Evolutionary conservation across 2,329 filamentous ascomycete species (phyloP).

Genomic region (Hypoxylon sp.): DNA sequence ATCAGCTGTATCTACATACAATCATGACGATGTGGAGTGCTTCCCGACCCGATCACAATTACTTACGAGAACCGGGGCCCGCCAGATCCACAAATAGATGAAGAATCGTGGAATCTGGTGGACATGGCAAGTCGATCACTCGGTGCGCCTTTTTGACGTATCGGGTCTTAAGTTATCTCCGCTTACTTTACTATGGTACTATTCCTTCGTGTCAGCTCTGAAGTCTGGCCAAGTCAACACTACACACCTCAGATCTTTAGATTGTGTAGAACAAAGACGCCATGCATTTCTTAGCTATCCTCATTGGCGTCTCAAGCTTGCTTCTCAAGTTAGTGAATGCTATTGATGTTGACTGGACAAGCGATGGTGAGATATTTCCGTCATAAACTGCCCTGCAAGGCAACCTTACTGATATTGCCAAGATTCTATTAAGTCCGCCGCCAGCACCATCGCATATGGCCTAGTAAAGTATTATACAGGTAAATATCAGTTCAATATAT

Average conservation of each 20-base stretch:
- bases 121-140: slow-evolving; percentile 31
- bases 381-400: not conserved
- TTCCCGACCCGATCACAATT: slow-evolving; percentile 17
- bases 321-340: slow-evolving; percentile 31
- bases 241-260: slow-evolving; percentile 9
- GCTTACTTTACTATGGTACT: slow-evolving; percentile 20
- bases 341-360: slow-evolving; percentile 42
- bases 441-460: slow-evolving; percentile 45
- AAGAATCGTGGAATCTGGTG: slow-evolving; percentile 23
- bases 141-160: slow-evolving; percentile 6
- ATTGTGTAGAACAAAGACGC: slow-evolving; percentile 15
- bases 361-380: slow-evolving; percentile 35
- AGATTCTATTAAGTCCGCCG: slow-evolving; percentile 43
- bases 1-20: slow-evolving; percentile 17
- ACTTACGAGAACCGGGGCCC: slow-evolving; percentile 25
- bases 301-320: slow-evolving; percentile 34
- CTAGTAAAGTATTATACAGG: slow-evolving; percentile 45
- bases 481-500: slow-evolving; percentile 6
- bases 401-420: slow-evolving; percentile 24
- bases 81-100: slow-evolving; percentile 29
- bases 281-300: slow-evolving; percentile 32
- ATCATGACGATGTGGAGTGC: slow-evolving; percentile 22
- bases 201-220: slow-evolving; percentile 17
- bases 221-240: slow-evolving; percentile 9
- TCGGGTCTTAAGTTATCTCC: slow-evolving; percentile 26